Evolutionary conservation across 148 eudicot species (phyloP).

Genomic region (Pouteria glomerata): DNA sequence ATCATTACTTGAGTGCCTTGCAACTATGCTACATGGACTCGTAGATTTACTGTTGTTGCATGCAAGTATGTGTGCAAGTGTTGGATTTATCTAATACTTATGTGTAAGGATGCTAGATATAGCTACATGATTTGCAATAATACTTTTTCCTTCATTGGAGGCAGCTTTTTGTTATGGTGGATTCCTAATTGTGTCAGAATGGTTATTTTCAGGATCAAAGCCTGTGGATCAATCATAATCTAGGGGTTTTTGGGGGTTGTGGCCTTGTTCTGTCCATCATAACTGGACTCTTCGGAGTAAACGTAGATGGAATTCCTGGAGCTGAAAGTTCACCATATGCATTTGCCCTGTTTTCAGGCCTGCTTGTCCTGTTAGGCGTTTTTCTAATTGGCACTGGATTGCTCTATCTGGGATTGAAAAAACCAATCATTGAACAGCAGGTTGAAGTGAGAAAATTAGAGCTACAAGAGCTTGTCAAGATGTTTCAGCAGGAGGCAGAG

Average conservation of each 20-base stretch:
- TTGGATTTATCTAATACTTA: too few species aligned
- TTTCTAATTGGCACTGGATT: conserved; percentile 43
- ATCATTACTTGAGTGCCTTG: too few species aligned
- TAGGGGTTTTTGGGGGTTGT: conserved; percentile 60
- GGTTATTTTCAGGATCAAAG: conserved; percentile 56
- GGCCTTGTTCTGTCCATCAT: conserved; percentile 55
- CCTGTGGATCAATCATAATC: conserved; percentile 52
- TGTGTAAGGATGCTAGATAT: too few species aligned
- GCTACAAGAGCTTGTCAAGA: conserved; percentile 47
- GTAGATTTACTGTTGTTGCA: too few species aligned
- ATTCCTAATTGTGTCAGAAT: too few species aligned
- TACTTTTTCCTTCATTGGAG: too few species aligned
- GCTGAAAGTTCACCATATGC: conserved; percentile 47
- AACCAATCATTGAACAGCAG: conserved; percentile 43
- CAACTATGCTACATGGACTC: too few species aligned
- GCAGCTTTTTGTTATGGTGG: too few species aligned
- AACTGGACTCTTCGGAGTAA: conserved; percentile 63
- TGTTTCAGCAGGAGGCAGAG: conserved; percentile 65
- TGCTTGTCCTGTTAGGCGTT: conserved; percentile 35
- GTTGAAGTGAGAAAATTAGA: conserved; percentile 57
- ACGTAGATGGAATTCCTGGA: conserved; percentile 70
- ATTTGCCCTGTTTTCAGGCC: conserved; percentile 45
- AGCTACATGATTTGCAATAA: too few species aligned
- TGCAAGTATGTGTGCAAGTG: too few species aligned
- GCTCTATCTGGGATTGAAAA: conserved; percentile 49